These are phyloP conservation scores for Morella rubra DNA, from an alignment of 306 rosid species.

Conservation along the genomic window DNA sequence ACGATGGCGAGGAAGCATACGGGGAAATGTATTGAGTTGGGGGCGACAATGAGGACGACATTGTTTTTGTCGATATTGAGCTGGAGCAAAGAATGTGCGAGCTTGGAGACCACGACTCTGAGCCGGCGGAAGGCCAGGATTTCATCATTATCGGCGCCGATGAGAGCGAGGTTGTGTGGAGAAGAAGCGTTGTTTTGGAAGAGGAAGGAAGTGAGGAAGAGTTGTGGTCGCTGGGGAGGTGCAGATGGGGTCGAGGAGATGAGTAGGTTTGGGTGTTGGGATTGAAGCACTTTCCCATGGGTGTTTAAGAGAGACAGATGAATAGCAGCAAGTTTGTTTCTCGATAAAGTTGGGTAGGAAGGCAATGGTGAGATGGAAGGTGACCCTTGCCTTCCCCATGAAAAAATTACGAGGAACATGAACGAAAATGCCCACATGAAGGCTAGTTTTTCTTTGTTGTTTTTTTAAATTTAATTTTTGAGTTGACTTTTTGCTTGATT, in stretches of 20 bases:
- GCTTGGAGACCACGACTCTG: slow-evolving; percentile 27
- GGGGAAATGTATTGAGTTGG: slow-evolving; percentile 22
- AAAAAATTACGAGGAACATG: too few relatives aligned
- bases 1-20: slow-evolving; percentile 30
- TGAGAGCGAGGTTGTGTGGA: slow-evolving; percentile 33
- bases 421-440: too few relatives aligned
- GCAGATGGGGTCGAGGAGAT: slow-evolving; percentile 42
- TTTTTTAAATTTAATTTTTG: too few relatives aligned
- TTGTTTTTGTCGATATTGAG: slow-evolving; percentile 30
- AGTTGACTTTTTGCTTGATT: too few relatives aligned
- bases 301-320: neutral
- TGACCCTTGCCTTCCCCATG: too few relatives aligned
- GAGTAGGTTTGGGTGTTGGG: neutral
- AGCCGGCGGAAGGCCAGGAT: slow-evolving; percentile 43
- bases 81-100: slow-evolving; percentile 24
- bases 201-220: slow-evolving; percentile 54
- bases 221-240: slow-evolving; percentile 40
- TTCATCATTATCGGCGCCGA: slow-evolving; percentile 32
- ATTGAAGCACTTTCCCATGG: neutral
- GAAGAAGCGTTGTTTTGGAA: slow-evolving; percentile 33
- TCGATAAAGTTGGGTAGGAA: neutral
- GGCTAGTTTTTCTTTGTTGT: too few relatives aligned
- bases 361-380: too few relatives aligned
- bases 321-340: neutral
- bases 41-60: slow-evolving; percentile 35